Conservation (phyloP, 139 green algal species). For the Tetraselmis chui region DNA sequence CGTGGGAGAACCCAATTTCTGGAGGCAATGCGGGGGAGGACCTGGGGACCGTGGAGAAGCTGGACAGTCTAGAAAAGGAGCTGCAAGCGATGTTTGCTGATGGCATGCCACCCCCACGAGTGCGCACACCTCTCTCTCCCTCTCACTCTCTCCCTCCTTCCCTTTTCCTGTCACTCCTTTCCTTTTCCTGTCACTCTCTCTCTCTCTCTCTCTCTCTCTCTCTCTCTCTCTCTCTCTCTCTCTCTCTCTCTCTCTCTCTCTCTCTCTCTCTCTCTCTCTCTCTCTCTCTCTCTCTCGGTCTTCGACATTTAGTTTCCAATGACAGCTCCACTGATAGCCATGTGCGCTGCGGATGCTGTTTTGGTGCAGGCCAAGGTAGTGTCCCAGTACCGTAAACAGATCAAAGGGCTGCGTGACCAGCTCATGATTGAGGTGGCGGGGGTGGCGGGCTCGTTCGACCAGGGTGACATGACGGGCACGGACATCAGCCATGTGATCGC, state of each 20-base stretch:
- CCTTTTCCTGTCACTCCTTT: too few relatives aligned
- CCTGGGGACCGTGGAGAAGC: neutral
- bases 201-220: too few relatives aligned
- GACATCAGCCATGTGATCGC: neutral
- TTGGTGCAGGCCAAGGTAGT: neutral
- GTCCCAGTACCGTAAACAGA: neutral
- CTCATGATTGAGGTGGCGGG: neutral
- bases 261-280: too few relatives aligned
- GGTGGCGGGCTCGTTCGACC: neutral
- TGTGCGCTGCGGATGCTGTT: neutral
- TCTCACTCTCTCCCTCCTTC: too few relatives aligned
- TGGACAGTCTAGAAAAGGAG: neutral
- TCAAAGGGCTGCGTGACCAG: neutral
- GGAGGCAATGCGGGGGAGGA: too few relatives aligned
- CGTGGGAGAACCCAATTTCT: too few relatives aligned
- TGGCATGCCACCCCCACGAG: neutral
- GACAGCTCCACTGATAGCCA: neutral
- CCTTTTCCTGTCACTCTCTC: too few relatives aligned
- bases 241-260: too few relatives aligned
- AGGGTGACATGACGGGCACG: neutral
- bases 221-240: too few relatives aligned
- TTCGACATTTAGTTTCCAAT: neutral
- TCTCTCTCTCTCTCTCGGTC: neutral
- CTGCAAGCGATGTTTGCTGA: neutral
- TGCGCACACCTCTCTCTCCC: too few relatives aligned